phyloP scores from a whole-genome alignment of 2,329 filamentous ascomycete species.

The Cladosporium colombiae region DNA sequence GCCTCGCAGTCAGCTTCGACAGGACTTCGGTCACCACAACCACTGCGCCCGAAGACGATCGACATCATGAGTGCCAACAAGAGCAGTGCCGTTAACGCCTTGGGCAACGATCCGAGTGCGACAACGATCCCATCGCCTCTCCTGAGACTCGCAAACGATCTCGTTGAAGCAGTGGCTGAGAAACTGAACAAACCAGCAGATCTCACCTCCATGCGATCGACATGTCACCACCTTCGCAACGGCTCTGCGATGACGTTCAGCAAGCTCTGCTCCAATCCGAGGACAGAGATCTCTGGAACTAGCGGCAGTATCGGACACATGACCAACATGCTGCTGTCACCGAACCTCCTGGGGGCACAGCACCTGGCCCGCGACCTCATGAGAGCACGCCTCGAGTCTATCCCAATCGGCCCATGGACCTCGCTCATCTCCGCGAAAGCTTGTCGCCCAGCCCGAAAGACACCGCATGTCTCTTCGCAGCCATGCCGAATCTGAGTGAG shows the following conservation, averaged over 20 bases:
- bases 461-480: background rate
- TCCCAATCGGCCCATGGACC: background rate
- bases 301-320: background rate
- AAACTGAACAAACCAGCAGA: background rate
- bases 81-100: background rate
- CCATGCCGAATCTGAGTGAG: background rate
- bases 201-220: background rate
- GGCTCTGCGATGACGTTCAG: background rate
- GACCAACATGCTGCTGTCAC: background rate
- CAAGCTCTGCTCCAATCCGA: background rate
- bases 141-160: background rate
- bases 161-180: background rate
- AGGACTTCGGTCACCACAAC: background rate
- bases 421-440: background rate
- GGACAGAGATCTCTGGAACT: background rate
- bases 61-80: background rate
- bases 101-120: background rate
- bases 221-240: background rate
- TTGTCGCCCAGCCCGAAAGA: background rate
- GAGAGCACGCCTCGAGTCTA: background rate
- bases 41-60: background rate
- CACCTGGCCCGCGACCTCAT: background rate
- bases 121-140: background rate
- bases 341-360: background rate
- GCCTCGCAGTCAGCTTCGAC: background rate